Base-by-base conservation (phyloP, 1,284 basidiomycete genomes). In the Ustilago bromivora region DNA sequence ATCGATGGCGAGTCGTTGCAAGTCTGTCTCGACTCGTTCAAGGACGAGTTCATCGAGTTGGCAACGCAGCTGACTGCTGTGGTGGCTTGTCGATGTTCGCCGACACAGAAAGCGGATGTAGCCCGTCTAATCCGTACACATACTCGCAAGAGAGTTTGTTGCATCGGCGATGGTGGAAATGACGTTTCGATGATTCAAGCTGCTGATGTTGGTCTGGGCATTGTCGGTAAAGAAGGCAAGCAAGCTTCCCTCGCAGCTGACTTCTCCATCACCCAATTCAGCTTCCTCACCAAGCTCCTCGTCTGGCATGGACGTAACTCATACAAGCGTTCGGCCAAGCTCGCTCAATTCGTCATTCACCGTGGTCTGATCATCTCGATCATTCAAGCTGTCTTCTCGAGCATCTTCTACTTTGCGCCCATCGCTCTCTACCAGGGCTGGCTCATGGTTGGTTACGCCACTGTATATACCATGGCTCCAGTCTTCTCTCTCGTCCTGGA, bases 321-420 rank as follows among this genome's bases (percentile, higher is more conserved):
- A 17, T 99, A 99, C 88, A 94, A 97, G 67, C 94, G 97, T 68
- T 96, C 94, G 0, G 95, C 97, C 31, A 99, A 99, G 87, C 90
- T 99, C 19, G 95, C 96, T 0, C 97, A 99, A 85, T 99, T 99
- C 84, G 96, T 99, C 80, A 99, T 99, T 76, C 97, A 99, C 52
- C 82, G 86, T 23, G 97, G 97, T 7, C 88, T 99, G 47, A 98
- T 99, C 87, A 99, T 99, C 70, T 96, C 95, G 3, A 91, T 98
- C 84, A 98, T 99, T 90, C 87, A 88, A 72, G 88, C 87, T 51
- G 96, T 99, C 2, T 98, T 98, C 86, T 95, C 94, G 7, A 92
- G 94, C 3, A 98, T 99, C 65, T 98, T 99, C 88, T 99, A 97
- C 88, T 99, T 98, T 88, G 96, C 96, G 0, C 97, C 97, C 0